Evolutionary conservation across 225 moss, liverwort and hornwort genomes (phyloP), one percentile per base, ranked within the genome.

Genomic region (Polytrichum commune): DNA sequence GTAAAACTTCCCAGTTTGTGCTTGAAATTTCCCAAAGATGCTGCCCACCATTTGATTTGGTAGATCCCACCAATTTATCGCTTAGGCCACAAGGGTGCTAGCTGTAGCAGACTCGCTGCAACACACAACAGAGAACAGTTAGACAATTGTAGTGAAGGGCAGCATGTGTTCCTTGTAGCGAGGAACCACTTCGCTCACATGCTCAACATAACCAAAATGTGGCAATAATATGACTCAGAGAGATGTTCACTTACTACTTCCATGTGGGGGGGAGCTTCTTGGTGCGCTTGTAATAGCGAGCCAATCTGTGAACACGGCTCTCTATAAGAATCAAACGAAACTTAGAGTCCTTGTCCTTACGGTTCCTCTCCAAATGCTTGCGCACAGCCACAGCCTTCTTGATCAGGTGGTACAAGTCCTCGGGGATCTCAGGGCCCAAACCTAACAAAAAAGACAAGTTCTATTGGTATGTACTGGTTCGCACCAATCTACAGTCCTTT

Each of bases 271-370:
- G 89, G 18, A 91, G 89, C 84, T 91, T 89, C 89, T 89, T 91
- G 75, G 91, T 87, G 64, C 91, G 87, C 89, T 92, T 92, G 78
- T 92, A 92, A 75, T 89, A 92, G 65, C 89, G 86, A 8, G 91
- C 91, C 80, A 92, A 73, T 65, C 87, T 64, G 24, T 92, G 92
- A 5, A 89, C 85, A 33, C 87, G 82, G 71, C 92, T 92, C 84
- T 92, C 92, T 65, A 89, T 82, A 69, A 90, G 68, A 83, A 90
- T 90, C 23, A 92, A 77, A 56, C 87, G 80, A 66, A 92, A 87
- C 78, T 92, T 92, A 0, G 92, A 92, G 54, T 89, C 92, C 83
- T 85, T 92, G 70, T 90, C 87, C 75, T 92, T 92, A 30, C 90
- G 79, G 30, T 89, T 90, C 79, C 92, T 85, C 83, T 92, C 85